Evolutionary conservation across 345 rosid genomes (phyloP).

Genomic region (Acer negundo): DNA sequence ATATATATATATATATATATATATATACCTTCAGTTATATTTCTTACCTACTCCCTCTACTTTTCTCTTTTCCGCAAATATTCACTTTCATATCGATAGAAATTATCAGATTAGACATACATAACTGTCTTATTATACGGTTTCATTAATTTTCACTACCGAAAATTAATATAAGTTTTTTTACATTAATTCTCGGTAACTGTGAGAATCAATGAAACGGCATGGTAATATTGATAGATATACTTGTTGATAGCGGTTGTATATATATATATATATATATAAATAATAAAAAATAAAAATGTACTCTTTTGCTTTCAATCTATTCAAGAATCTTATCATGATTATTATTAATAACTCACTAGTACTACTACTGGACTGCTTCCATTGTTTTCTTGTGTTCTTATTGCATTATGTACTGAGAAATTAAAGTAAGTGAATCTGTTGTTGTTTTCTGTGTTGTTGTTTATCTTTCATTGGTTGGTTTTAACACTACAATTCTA

Average conservation of each 20-base stretch:
- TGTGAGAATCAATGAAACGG: too few species aligned
- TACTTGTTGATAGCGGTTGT: too few species aligned
- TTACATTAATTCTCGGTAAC: too few species aligned
- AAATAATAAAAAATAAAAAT: too few species aligned
- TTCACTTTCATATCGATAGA: not conserved
- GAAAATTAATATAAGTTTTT: too few species aligned
- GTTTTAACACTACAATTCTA: not conserved
- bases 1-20: not conserved
- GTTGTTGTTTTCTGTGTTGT: not conserved
- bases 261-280: too few species aligned
- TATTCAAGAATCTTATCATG: slow-evolving; percentile 19
- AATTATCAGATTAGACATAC: too few species aligned
- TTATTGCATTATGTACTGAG: not conserved
- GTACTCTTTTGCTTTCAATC: not conserved
- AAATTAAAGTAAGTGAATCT: not conserved
- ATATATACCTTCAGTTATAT: not conserved
- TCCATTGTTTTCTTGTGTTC: not conserved
- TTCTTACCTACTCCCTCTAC: not conserved
- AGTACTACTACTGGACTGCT: not conserved
- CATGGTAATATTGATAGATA: too few species aligned
- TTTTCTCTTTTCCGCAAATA: not conserved
- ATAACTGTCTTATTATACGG: too few species aligned
- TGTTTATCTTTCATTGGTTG: slow-evolving; percentile 3
- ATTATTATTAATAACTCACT: not conserved
- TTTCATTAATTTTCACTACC: too few species aligned